Evolutionary conservation across 139 green algal genomes (phyloP).

Genomic region (Limnomonas spitsbergensis): DNA sequence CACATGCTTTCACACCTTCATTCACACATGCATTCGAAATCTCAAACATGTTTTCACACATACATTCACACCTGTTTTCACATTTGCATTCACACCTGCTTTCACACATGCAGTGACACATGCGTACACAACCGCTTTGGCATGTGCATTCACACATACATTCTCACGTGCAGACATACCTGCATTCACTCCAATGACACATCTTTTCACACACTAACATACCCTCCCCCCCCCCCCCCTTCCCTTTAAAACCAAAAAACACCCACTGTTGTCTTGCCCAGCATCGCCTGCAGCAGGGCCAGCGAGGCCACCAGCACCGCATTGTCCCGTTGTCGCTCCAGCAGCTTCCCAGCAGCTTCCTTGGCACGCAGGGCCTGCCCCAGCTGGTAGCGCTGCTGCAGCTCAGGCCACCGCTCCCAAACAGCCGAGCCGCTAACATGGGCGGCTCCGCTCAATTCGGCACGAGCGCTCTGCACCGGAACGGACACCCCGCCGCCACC

Average conservation of each 20-base stretch:
- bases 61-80: no score
- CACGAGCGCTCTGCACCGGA: no score
- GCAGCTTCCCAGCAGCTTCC: slow-evolving; percentile 42
- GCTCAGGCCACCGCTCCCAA: not conserved
- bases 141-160: no score
- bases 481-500: not conserved
- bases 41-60: no score
- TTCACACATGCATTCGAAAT: no score
- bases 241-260: no score
- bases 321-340: slow-evolving; percentile 40
- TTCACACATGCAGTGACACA: no score
- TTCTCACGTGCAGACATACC: slow-evolving; percentile 12
- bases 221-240: no score
- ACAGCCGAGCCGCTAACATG: not conserved
- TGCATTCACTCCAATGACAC: slow-evolving; percentile 34
- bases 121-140: no score
- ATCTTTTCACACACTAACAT: no score
- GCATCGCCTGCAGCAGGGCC: slow-evolving; percentile 35
- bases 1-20: no score
- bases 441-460: no score
- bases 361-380: slow-evolving; percentile 12
- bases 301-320: slow-evolving; percentile 48
- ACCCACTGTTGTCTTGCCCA: slow-evolving; percentile 19
- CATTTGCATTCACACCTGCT: slow-evolving; percentile 9
- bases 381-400: not conserved